These are phyloP conservation scores for Solanum aculeatissimum DNA, from an alignment of 305 asterid genomes.

Conservation along the genomic window DNA sequence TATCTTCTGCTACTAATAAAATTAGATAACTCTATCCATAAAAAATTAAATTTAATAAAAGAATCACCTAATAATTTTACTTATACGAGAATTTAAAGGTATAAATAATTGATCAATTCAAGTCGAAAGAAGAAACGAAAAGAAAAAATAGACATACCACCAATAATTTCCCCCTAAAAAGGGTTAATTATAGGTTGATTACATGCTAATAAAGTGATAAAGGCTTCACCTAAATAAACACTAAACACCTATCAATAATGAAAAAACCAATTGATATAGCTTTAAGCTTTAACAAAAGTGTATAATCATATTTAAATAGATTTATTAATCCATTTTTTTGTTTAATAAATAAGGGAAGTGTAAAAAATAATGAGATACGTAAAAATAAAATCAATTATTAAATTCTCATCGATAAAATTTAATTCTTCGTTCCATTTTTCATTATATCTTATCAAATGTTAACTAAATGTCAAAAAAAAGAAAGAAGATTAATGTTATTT, in stretches of 20 bases:
- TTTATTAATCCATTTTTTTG: background rate
- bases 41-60: accelerated
- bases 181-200: background rate
- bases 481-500: background rate
- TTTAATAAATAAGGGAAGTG: background rate
- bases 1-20: accelerated
- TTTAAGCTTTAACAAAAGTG: background rate
- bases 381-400: background rate
- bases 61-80: accelerated
- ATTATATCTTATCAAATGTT: background rate
- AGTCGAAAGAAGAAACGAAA: background rate
- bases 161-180: background rate
- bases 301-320: background rate
- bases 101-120: background rate
- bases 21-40: background rate
- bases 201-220: background rate
- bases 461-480: background rate
- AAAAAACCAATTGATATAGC: background rate
- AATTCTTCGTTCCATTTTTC: background rate
- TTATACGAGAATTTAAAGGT: accelerated
- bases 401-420: background rate
- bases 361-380: background rate
- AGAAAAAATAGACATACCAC: background rate
- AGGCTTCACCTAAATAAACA: background rate
- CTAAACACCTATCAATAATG: background rate